Conservation (phyloP, 2,329 filamentous ascomycete genomes). For the Phaeosphaeria sp. region DNA sequence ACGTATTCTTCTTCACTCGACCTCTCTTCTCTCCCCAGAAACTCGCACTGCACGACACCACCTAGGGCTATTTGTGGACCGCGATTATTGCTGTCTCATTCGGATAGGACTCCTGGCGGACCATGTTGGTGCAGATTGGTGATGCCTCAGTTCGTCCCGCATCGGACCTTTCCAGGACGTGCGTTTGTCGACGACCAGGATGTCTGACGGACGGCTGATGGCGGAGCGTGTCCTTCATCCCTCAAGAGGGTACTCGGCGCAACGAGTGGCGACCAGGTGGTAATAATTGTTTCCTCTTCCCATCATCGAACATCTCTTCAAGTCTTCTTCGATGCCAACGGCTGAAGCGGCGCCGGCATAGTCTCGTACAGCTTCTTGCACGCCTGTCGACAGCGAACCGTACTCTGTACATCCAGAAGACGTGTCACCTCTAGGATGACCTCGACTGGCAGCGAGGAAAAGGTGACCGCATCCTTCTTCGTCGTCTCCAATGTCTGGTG, state of each 20-base stretch:
- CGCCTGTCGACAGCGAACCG: background rate
- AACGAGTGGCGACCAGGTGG: too few relatives aligned
- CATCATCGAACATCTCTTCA: background rate
- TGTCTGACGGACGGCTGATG: background rate
- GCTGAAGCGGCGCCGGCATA: slow-evolving; percentile 1
- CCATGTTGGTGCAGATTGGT: background rate
- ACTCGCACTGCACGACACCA: too few relatives aligned
- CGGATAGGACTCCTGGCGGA: background rate
- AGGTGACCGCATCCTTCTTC: background rate
- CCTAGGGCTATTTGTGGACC: too few relatives aligned
- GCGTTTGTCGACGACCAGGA: background rate
- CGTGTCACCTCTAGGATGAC: slow-evolving; percentile 1
- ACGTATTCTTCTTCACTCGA: too few relatives aligned
- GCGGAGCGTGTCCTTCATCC: background rate
- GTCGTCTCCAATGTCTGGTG: background rate
- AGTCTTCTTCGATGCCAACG: background rate
- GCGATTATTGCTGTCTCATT: background rate
- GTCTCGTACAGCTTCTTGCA: slow-evolving; percentile 4
- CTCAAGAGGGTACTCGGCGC: too few relatives aligned
- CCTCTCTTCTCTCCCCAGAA: too few relatives aligned
- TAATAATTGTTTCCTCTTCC: too few relatives aligned
- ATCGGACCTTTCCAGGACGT: background rate
- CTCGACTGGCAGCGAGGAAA: background rate
- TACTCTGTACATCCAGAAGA: background rate
- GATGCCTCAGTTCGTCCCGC: background rate